A percentile compares a stretch with the other conserved stretches of the same genome.
phyloP scores from a whole-genome alignment of 2,329 filamentous ascomycete genomes.

The Talaromyces verruculosus region DNA sequence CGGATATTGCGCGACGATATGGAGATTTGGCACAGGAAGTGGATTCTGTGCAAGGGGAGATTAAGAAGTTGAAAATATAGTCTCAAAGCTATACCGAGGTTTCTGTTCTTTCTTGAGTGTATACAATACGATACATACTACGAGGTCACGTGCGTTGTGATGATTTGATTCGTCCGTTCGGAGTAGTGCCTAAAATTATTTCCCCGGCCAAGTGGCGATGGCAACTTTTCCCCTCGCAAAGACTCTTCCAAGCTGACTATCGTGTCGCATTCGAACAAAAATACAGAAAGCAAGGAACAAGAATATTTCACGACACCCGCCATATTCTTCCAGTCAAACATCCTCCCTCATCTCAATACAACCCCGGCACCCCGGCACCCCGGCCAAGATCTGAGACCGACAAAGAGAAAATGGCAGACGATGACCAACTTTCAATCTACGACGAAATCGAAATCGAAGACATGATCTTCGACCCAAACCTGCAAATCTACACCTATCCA shows the following conservation, averaged over 20 bases:
- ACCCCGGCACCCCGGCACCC: too few species aligned
- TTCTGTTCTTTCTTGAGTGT: neutral
- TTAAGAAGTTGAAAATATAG: conserved; percentile 31
- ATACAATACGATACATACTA: neutral
- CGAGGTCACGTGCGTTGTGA: neutral
- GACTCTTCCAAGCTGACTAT: neutral
- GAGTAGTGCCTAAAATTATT: conserved; percentile 6
- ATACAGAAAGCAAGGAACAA: neutral
- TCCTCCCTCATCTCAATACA: too few species aligned
- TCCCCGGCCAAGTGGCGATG: conserved; percentile 1
- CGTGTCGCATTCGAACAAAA: neutral
- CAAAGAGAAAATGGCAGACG: conserved; percentile 55
- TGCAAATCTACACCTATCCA: conserved; percentile 92
- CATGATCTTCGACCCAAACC: conserved; percentile 81
- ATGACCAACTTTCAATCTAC: conserved; percentile 71
- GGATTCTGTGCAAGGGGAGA: conserved; percentile 38
- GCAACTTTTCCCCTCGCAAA: neutral
- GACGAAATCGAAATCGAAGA: conserved; percentile 99
- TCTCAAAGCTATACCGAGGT: neutral
- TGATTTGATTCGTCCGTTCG: neutral
- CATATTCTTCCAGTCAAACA: too few species aligned
- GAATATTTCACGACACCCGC: too few species aligned
- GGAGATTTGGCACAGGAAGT: conserved; percentile 39
- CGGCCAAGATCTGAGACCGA: too few species aligned
- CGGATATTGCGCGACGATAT: conserved; percentile 42